A percentile compares a stretch with the other conserved stretches of the same genome.
These are phyloP conservation scores for Xylaria flabelliformis DNA, from an alignment of 495 filamentous ascomycete genomes.

Conservation along the genomic window DNA sequence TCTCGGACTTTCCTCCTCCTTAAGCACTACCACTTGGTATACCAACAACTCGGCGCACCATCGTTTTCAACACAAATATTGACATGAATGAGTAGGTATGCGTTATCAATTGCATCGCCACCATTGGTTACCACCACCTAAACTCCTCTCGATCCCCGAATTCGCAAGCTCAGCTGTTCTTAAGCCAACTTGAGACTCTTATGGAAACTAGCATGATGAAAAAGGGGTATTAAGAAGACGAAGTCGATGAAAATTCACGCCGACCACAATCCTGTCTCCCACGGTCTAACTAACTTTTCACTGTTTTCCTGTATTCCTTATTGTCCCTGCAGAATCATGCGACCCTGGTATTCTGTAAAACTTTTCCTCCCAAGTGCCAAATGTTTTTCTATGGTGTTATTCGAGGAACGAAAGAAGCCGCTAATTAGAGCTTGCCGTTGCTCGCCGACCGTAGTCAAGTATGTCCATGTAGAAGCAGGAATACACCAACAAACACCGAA, in stretches of 20 bases:
- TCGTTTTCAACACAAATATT: neutral
- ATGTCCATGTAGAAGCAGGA: constrained; percentile 36
- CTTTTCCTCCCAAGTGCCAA: constrained; percentile 21
- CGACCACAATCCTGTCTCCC: constrained; percentile 33
- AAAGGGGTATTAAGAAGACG: constrained; percentile 41
- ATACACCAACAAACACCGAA: constrained; percentile 43
- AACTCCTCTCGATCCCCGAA: constrained; percentile 6
- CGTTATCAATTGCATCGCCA: neutral
- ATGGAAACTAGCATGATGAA: constrained; percentile 5
- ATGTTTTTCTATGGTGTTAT: constrained; percentile 3
- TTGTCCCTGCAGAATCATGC: constrained; percentile 21
- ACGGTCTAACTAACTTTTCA: constrained; percentile 32
- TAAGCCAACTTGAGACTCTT: constrained; percentile 18
- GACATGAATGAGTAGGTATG: neutral
- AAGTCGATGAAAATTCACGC: constrained; percentile 27
- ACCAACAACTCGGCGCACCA: neutral
- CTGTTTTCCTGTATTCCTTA: constrained; percentile 26
- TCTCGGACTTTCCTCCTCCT: neutral
- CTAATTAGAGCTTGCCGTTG: constrained; percentile 13
- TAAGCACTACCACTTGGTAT: neutral
- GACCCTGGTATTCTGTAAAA: constrained; percentile 19
- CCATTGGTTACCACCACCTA: neutral
- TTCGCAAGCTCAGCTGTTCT: constrained; percentile 2
- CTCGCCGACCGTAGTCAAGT: constrained; percentile 25
- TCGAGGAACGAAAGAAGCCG: constrained; percentile 1